Evolutionary conservation across 208 protist genomes (phyloP).

Genomic region (Trypanosoma scelopori): DNA sequence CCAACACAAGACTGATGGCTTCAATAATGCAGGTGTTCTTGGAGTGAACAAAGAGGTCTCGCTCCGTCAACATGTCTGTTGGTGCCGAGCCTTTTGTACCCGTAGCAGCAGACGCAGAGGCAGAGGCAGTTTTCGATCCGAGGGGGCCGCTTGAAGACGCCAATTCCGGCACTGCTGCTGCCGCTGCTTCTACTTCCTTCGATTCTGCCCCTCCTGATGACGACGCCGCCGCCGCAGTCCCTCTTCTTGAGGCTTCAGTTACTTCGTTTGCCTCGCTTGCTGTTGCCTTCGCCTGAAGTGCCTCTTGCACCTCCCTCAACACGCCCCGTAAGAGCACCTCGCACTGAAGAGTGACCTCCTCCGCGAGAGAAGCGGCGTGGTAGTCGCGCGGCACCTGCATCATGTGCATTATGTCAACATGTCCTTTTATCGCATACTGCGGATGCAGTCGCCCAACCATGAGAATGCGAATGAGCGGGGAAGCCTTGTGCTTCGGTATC

Average conservation of each 20-base stretch:
- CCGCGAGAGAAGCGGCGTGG: constrained; percentile 39
- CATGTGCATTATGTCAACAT: constrained; percentile 70
- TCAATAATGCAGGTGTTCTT: constrained; percentile 80
- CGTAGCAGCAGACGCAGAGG: neutral
- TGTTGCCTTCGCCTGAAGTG: neutral
- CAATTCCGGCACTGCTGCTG: neutral
- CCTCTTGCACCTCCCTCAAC: constrained; percentile 40
- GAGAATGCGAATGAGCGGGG: constrained; percentile 66
- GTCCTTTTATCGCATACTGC: constrained; percentile 46
- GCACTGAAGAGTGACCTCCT: constrained; percentile 73
- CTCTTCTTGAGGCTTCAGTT: too few species aligned
- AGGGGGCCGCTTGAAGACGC: neutral
- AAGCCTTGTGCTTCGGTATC: constrained; percentile 62
- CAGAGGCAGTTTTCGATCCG: neutral
- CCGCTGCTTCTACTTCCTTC: neutral
- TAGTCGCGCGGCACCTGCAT: constrained; percentile 60
- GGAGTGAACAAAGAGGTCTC: constrained; percentile 60
- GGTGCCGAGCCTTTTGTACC: neutral
- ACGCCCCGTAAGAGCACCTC: constrained; percentile 61
- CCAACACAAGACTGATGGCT: constrained; percentile 67
- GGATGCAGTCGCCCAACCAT: constrained; percentile 62
- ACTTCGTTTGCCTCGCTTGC: neutral
- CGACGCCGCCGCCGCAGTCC: neutral
- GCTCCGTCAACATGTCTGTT: constrained; percentile 31
- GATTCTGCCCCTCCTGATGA: constrained; percentile 14